Evolutionary conservation across 306 rosid species (phyloP).

Genomic region (Luffa acutangula): DNA sequence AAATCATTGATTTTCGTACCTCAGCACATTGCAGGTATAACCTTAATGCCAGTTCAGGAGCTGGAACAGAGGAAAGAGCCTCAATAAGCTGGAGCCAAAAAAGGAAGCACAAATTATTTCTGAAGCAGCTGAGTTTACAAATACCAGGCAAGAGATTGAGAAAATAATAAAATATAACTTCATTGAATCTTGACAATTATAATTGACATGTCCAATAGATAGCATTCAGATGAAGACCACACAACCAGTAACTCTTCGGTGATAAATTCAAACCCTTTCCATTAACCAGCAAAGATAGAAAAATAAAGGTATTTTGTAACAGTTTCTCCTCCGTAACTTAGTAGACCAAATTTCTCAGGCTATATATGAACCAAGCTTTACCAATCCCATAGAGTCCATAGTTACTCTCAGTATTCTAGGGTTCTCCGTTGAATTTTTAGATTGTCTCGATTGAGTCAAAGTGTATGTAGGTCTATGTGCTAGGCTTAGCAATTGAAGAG

Average conservation of each 20-base stretch:
- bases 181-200: not conserved
- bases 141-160: not conserved
- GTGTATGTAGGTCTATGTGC: not conserved
- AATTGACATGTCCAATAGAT: not conserved
- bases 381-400: not conserved
- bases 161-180: not conserved
- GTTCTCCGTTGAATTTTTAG: not conserved
- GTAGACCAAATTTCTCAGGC: not conserved
- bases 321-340: not conserved
- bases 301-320: not conserved
- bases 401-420: not conserved
- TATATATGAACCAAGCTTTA: not conserved
- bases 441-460: not conserved
- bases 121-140: not conserved
- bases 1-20: constrained; percentile 17
- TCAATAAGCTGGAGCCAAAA: constrained; percentile 28
- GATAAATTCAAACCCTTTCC: not conserved
- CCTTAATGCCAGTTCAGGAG: constrained; percentile 39
- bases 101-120: not conserved
- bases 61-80: constrained; percentile 30
- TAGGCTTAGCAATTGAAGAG: not conserved
- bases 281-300: not conserved
- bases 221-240: not conserved
- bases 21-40: constrained; percentile 41
- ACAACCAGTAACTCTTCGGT: not conserved